phyloP scores from a whole-genome alignment of 495 filamentous ascomycete species.

The Evernia prunastri region DNA sequence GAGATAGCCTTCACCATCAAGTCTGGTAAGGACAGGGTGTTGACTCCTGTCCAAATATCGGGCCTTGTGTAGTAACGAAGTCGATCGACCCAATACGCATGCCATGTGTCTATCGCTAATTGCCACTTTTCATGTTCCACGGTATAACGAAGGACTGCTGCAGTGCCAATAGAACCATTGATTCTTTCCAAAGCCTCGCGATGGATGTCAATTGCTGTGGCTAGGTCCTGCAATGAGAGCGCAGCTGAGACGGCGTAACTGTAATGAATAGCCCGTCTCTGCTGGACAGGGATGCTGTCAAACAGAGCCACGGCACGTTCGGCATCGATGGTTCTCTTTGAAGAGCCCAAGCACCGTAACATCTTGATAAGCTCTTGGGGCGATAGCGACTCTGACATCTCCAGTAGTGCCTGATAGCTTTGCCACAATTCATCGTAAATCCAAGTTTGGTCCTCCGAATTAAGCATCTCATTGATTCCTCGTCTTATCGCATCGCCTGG shows the following conservation, averaged over 20 bases:
- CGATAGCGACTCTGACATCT: slow-evolving; percentile 14
- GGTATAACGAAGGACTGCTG: slow-evolving; percentile 31
- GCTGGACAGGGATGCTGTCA: slow-evolving; percentile 30
- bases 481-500: not conserved
- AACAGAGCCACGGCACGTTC: slow-evolving; percentile 40
- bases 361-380: slow-evolving; percentile 27
- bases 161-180: slow-evolving; percentile 28
- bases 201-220: slow-evolving; percentile 34
- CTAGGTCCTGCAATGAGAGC: slow-evolving; percentile 27
- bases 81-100: slow-evolving; percentile 14
- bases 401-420: slow-evolving; percentile 26
- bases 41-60: slow-evolving; percentile 22
- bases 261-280: slow-evolving; percentile 37
- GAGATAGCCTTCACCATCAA: slow-evolving; percentile 16
- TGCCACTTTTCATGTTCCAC: slow-evolving; percentile 37
- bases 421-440: slow-evolving; percentile 31
- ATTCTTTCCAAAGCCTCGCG: slow-evolving; percentile 22
- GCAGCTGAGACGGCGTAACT: slow-evolving; percentile 30
- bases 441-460: slow-evolving; percentile 15
- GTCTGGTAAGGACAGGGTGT: slow-evolving; percentile 15
- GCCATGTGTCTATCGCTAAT: slow-evolving; percentile 22
- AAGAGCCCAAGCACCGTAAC: slow-evolving; percentile 37
- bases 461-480: slow-evolving; percentile 23
- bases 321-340: slow-evolving; percentile 32
- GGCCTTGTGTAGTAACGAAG: slow-evolving; percentile 9